A percentile compares a stretch with the other conserved stretches of the same genome.
phyloP scores from a whole-genome alignment of 257 asterid species.

The Solanum paucissectum region DNA sequence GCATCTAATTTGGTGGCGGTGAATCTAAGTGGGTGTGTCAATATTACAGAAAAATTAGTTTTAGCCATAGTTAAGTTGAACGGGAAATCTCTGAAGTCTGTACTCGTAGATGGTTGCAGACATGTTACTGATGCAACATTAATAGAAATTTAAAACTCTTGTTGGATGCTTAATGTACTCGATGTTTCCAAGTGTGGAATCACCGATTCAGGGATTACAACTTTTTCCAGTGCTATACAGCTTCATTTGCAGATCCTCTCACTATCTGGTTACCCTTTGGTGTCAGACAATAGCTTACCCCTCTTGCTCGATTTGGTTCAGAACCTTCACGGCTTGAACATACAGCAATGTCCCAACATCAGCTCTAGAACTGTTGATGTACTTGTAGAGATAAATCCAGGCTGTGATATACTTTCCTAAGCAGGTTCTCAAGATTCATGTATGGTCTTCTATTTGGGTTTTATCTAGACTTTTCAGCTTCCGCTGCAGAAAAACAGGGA shows the following conservation, averaged over 20 bases:
- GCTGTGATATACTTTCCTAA: slow-evolving; percentile 67
- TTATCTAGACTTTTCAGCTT: not conserved
- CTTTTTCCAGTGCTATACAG: slow-evolving; percentile 43
- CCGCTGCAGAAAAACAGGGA: not conserved
- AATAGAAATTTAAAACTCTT: slow-evolving; percentile 35
- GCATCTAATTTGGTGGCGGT: slow-evolving; percentile 51
- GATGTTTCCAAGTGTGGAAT: slow-evolving; percentile 47
- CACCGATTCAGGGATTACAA: slow-evolving; percentile 48
- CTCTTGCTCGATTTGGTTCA: slow-evolving; percentile 35
- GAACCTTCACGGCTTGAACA: slow-evolving; percentile 52
- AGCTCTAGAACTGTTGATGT: slow-evolving; percentile 23
- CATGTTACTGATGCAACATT: slow-evolving; percentile 43
- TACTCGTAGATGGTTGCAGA: slow-evolving; percentile 60
- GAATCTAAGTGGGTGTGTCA: slow-evolving; percentile 51
- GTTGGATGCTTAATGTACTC: slow-evolving; percentile 47
- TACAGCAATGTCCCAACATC: slow-evolving; percentile 55
- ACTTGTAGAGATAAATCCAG: slow-evolving; percentile 43
- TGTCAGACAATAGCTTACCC: slow-evolving; percentile 49
- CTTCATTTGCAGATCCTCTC: slow-evolving; percentile 49
- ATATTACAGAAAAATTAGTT: slow-evolving; percentile 43
- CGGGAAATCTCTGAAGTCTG: slow-evolving; percentile 35
- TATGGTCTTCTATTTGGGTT: not conserved
- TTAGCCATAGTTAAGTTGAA: slow-evolving; percentile 39
- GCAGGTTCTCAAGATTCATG: not conserved
- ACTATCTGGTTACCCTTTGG: slow-evolving; percentile 43